Evolutionary conservation across 192 early-diverging fungal genomes (phyloP), one percentile per base, ranked within the genome.

Genomic region (Umbelopsis isabellina): DNA sequence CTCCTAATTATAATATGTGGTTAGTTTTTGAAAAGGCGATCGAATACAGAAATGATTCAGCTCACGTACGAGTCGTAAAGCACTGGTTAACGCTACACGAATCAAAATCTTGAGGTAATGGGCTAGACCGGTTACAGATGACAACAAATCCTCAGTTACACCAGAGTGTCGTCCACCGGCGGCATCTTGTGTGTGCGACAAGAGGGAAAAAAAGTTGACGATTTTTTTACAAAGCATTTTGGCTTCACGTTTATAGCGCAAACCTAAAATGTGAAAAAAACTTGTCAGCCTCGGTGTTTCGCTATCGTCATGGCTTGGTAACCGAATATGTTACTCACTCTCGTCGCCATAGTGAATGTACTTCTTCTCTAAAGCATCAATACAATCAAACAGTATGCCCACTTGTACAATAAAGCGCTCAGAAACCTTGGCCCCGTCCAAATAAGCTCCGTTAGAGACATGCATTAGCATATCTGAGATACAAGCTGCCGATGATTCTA

Each of bases 171-270:
- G 81, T 2, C 79, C 76, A 35, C 30, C 33, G 10, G 83, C 84
- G 66, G 78, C 77, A 69, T 90, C 80, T 53, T 91, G 87, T 1
- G 91, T 89, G 72, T 92, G 87, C 4, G 91, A 91, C 41, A 99
- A 82, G 22, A 97, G 71, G 7, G 95, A 92, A 80, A 99, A 98
- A 76, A 98, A 98, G 72, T 91, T 91, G 64, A 97, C 91, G 68
- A 97, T 95, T 76, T 92, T 93, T 78, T 96, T 97, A 72, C 94
- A 94, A 61, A 99, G 85, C 84, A 97, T 89, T 85, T 95, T 98
- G 12, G 97, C 95, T 80, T 98, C 97, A 30, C 93, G 81, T 37
- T 88, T 91, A 73, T 93, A 86, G 69, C 92, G 89, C 51, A 92
- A 80, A 41, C 82, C 88, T 75, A 76, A 80, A 61, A 2, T 30